Base-by-base conservation (phyloP, 2,329 filamentous ascomycete genomes). In the Verticillium zaregamsianum region DNA sequence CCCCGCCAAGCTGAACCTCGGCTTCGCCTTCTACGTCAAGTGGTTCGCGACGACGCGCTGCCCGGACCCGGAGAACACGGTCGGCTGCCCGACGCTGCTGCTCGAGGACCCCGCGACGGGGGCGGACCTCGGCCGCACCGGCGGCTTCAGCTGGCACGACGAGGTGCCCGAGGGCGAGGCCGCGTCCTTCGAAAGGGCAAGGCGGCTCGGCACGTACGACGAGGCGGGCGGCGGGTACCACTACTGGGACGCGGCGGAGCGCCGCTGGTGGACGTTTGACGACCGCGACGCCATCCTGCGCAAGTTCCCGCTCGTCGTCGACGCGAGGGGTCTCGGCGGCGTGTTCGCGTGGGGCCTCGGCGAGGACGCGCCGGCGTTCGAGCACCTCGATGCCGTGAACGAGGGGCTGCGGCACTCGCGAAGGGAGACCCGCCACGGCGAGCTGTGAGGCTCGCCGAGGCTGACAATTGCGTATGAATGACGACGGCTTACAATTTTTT, bases 291-390 rank as follows among this genome's bases (percentile, higher is more conserved):
- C 86, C 14, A 87, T 93, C 58, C 67, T 72, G 14, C 76, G 77
- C 61, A 93, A 93, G 75, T 85, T 91, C 62, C 74, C 80, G 3
- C 71, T 81, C 5, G 80, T 93, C 39, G 79, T 91, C 3, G 75
- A 79, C 33, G 77, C 77, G 35, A 80, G 82, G 69, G 73, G 76
- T 1, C 72, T 92, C 0, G 89, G 90, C 1, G 90, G 90, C 17
- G 85, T 90, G 5, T 91, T 92, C 80, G 89, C 89, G 0, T 92
- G 89, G 90, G 89, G 87, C 23, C 69, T 92, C 62, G 90, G 88
- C 2, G 89, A 92, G 73, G 90, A 92, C 62, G 81, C 78, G 2
- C 76, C 78, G 1, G 60, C 68, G 3, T 84, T 79, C 62, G 66
- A 69, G 23, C 79, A 79, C 60, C 70, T 83, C 12, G 65, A 65